phyloP scores from a whole-genome alignment of 257 asterid genomes.

The Orobanche coerulescens region DNA sequence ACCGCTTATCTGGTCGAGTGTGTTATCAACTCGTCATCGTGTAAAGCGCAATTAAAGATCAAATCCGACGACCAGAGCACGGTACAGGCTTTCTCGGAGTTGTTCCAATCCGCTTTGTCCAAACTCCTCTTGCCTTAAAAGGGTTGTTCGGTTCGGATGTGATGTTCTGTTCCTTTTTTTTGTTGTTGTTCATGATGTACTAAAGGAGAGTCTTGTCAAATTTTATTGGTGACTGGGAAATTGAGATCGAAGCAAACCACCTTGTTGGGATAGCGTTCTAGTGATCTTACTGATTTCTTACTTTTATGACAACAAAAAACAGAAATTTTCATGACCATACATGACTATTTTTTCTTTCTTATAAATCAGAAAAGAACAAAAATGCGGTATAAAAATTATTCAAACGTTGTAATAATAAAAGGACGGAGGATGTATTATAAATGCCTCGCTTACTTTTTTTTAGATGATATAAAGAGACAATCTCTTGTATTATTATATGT shows the following conservation, averaged over 20 bases:
- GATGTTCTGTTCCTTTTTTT: slow-evolving; percentile 23
- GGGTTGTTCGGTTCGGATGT: not conserved
- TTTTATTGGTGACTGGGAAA: slow-evolving; percentile 1
- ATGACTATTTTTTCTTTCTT: too few relatives aligned
- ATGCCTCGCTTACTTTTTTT: too few relatives aligned
- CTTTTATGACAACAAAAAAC: too few relatives aligned
- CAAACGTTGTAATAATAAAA: too few relatives aligned
- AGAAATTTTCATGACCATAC: too few relatives aligned
- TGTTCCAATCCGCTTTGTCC: slow-evolving; percentile 73
- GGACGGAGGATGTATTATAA: too few relatives aligned
- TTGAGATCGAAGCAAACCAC: not conserved
- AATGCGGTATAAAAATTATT: too few relatives aligned
- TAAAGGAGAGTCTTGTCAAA: slow-evolving; percentile 20
- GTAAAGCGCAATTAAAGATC: slow-evolving; percentile 78
- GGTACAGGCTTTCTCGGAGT: slow-evolving; percentile 53
- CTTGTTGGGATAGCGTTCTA: too few relatives aligned
- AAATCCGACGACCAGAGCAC: slow-evolving; percentile 86
- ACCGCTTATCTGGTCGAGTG: slow-evolving; percentile 77
- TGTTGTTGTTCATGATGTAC: slow-evolving; percentile 12
- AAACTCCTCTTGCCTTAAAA: slow-evolving; percentile 41
- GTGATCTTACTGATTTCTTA: too few relatives aligned
- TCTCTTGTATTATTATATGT: too few relatives aligned
- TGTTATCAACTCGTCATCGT: slow-evolving; percentile 62
- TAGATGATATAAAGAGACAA: too few relatives aligned
- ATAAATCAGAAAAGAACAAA: too few relatives aligned